Evolutionary conservation across 192 early-diverging fungal genomes (phyloP), one percentile per base, ranked within the genome.

Genomic region (Podila epicladia): DNA sequence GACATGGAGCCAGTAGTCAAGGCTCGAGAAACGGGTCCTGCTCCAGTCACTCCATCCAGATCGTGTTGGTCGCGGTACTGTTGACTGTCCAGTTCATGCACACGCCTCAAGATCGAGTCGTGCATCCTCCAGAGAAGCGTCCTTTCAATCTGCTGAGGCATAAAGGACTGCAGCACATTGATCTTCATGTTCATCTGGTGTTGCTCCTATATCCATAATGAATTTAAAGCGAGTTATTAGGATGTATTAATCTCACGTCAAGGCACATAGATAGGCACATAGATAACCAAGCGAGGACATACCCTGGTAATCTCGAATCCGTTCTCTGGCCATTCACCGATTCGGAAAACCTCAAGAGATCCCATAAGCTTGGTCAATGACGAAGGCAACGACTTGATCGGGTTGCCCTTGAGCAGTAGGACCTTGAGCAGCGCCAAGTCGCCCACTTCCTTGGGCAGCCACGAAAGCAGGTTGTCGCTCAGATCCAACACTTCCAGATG

Each of bases 61-160:
- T 71, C 72, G 29, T 68, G 73, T 32, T 73, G 71, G 12, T 74
- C 79, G 50, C 67, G 59, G 28, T 80, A 73, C 37, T 77, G 78
- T 37, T 74, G 70, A 60, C 79, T 74, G 31, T 86, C 85, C 13
- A 86, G 65, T 67, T 86, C 85, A 41, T 83, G 75, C n/a, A 86
- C 58, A 28, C 85, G 82, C 24, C 72, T 74, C 31, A 86, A 57
- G 35, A 86, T 83, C 11, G 85, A 76, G 32, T 86, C 85, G 48
- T 86, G 85, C 85, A 86, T 83, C 61, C 82, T 79, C 82, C 83
- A 69, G 41, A 86, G 69, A 22, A 86, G 61, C 5, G 76, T 80
- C 26, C 82, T 67, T 62, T 86, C 85, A 32, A 86, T 83, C 24
- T 82, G 76, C n/a, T 68, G 72, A 2, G 85, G 75, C 73, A 86